phyloP scores from a whole-genome alignment of 225 moss, liverwort and hornwort species.

The Bryoerythrophyllum caledonicum region DNA sequence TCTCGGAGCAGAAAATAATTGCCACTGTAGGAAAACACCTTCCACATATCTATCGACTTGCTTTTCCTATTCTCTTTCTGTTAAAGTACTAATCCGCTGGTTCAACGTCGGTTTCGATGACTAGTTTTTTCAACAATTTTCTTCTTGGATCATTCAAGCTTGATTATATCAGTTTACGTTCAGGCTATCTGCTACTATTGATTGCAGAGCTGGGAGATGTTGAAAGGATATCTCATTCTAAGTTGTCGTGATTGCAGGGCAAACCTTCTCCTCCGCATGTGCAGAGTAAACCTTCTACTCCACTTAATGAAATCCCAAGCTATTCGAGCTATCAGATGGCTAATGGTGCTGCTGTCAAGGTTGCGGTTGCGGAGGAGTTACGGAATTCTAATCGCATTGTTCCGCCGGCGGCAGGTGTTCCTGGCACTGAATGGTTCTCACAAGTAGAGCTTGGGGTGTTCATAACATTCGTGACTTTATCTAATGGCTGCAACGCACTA shows the following conservation, averaged over 20 bases:
- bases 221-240: not conserved
- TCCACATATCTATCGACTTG: not conserved
- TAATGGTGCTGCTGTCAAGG: conserved; percentile 47
- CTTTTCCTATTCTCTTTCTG: not conserved
- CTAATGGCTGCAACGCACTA: conserved; percentile 56
- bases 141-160: not conserved
- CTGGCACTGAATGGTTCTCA: conserved; percentile 63
- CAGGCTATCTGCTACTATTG: not conserved
- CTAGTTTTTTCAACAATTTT: not conserved
- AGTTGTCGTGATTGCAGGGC: conserved; percentile 34
- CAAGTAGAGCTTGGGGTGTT: conserved; percentile 74
- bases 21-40: conserved; percentile 20
- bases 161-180: not conserved
- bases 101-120: not conserved
- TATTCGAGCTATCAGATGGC: conserved; percentile 52
- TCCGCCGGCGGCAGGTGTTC: conserved; percentile 28
- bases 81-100: not conserved
- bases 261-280: conserved; percentile 21
- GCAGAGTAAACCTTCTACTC: conserved; percentile 37
- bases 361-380: conserved; percentile 28
- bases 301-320: conserved; percentile 30
- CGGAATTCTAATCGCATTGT: conserved; percentile 32
- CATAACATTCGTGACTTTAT: conserved; percentile 57
- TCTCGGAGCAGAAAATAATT: conserved; percentile 25
- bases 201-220: not conserved